Conservation (phyloP, 768 basidiomycete species). For the Rhodotorula diobovata region DNA sequence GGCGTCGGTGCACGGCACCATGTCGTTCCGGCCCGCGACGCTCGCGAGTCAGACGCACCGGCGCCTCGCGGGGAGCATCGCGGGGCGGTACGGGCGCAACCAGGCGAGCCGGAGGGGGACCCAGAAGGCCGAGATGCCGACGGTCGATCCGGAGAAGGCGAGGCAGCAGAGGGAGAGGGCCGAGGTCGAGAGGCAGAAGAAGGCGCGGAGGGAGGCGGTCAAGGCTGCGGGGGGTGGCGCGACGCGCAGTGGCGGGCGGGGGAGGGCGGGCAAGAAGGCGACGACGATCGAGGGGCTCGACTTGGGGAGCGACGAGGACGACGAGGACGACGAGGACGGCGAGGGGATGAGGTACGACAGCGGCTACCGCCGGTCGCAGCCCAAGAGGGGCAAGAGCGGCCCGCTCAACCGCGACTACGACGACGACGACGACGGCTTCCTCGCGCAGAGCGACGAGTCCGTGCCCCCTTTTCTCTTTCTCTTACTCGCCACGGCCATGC, state of each 20-base stretch:
- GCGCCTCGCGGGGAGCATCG: slow-evolving; percentile 78
- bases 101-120: slow-evolving; percentile 67
- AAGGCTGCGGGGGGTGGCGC: slow-evolving; percentile 16
- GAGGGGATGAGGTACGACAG: neutral
- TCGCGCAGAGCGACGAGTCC: slow-evolving; percentile 30
- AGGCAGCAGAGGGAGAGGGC: neutral
- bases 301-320: slow-evolving; percentile 18
- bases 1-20: slow-evolving; percentile 72
- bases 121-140: slow-evolving; percentile 54
- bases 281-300: slow-evolving; percentile 28
- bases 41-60: slow-evolving; percentile 88
- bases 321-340: slow-evolving; percentile 11
- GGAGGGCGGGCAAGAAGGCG: slow-evolving; percentile 17
- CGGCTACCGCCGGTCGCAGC: slow-evolving; percentile 5
- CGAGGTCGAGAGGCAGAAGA: slow-evolving; percentile 33
- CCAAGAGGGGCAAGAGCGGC: slow-evolving; percentile 12
- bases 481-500: neutral
- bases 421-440: slow-evolving; percentile 37
- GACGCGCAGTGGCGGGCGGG: neutral
- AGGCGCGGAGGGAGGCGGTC: slow-evolving; percentile 32
- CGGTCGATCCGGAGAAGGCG: neutral
- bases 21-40: slow-evolving; percentile 77
- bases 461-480: neutral
- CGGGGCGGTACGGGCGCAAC: slow-evolving; percentile 69
- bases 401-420: neutral